Evolutionary conservation across 2,329 filamentous ascomycete genomes (phyloP).

Genomic region (Penicillium concentricum): DNA sequence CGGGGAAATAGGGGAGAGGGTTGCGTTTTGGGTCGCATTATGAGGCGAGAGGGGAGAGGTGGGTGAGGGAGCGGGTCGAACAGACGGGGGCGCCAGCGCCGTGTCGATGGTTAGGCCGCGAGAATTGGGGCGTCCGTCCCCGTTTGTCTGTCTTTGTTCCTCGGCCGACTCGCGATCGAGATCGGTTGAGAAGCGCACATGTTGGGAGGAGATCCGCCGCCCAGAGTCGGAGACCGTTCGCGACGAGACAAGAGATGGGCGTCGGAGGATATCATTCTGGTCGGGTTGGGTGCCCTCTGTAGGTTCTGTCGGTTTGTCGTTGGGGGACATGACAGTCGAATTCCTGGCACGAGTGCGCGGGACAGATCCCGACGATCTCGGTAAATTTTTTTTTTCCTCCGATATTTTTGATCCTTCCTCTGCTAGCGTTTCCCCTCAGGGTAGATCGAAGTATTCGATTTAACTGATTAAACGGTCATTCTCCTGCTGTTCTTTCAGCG

Average conservation of each 20-base stretch:
- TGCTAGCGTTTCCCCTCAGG: background rate
- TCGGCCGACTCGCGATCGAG: conserved; percentile 26
- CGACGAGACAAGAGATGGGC: conserved; percentile 28
- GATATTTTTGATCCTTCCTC: background rate
- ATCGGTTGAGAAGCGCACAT: conserved; percentile 37
- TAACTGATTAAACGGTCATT: background rate
- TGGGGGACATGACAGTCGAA: conserved; percentile 20
- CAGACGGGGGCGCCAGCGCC: conserved; percentile 20
- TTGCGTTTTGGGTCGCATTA: conserved; percentile 19
- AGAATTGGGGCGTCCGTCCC: conserved; percentile 26
- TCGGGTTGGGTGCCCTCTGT: conserved; percentile 9
- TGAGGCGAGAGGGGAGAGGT: conserved; percentile 31
- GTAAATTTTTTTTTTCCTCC: background rate
- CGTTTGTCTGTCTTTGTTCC: conserved; percentile 15
- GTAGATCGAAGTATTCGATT: background rate
- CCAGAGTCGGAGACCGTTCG: conserved; percentile 30
- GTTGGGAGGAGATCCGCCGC: conserved; percentile 30
- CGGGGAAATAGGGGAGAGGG: conserved; percentile 32
- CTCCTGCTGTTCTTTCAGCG: background rate
- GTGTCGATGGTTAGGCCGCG: conserved; percentile 36
- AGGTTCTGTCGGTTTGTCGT: conserved; percentile 8
- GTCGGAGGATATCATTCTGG: conserved; percentile 16
- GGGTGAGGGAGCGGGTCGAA: conserved; percentile 22
- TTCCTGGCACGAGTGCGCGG: conserved; percentile 13
- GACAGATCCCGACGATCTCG: conserved; percentile 15